Conservation (phyloP, 1,139 yeast genomes). For the Williopsis jadinii region DNA sequence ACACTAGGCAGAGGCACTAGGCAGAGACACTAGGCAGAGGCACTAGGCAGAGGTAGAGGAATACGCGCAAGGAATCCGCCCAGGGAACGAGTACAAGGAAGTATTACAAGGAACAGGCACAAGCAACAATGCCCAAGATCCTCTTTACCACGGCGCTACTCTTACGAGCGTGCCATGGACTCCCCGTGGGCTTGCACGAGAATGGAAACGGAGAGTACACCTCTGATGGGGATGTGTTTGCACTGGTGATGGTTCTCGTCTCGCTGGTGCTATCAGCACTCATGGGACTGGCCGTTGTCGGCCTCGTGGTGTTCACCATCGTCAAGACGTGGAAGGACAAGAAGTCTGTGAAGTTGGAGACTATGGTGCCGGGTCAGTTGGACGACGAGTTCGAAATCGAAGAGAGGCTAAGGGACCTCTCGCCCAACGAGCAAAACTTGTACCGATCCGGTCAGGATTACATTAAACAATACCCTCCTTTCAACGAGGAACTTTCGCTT, state of each 20-base stretch:
- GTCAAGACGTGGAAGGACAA: constrained; percentile 1
- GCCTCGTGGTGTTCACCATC: constrained; percentile 5
- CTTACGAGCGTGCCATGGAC: background rate
- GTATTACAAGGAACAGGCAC: too few relatives aligned
- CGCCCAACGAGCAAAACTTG: constrained; percentile 73
- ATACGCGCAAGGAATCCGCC: too few relatives aligned
- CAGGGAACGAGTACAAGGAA: too few relatives aligned
- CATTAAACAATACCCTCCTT: constrained; percentile 46
- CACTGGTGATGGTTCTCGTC: constrained; percentile 3
- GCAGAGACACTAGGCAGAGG: too few relatives aligned
- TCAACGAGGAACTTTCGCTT: constrained; percentile 34
- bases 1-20: too few relatives aligned
- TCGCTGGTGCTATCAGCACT: constrained; percentile 3
- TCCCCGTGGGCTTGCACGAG: background rate
- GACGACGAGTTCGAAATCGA: constrained; percentile 60
- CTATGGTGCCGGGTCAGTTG: constrained; percentile 45
- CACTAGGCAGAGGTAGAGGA: too few relatives aligned
- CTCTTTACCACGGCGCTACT: too few relatives aligned
- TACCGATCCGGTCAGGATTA: constrained; percentile 51
- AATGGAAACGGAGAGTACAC: background rate
- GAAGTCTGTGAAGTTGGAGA: constrained; percentile 14
- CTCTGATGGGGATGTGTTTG: constrained; percentile 2
- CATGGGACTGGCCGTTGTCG: constrained; percentile 2
- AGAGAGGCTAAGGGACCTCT: constrained; percentile 58
- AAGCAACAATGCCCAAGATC: too few relatives aligned